phyloP scores from a whole-genome alignment of 2,329 filamentous ascomycete genomes.

The Xylaria sp. region DNA sequence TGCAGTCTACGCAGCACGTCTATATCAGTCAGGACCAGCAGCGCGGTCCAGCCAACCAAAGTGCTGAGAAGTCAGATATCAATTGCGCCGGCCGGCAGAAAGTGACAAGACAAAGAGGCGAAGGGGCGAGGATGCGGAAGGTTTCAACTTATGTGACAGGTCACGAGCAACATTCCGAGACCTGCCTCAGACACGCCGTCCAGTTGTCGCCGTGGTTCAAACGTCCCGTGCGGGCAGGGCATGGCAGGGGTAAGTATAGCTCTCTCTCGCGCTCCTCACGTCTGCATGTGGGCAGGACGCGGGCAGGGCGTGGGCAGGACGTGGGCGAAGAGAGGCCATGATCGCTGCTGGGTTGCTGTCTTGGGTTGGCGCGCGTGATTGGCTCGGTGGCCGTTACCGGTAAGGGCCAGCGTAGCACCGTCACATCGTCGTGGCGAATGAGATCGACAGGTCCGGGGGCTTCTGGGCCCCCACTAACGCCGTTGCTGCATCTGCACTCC shows the following conservation, averaged over 20 bases:
- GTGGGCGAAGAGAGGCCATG: background rate
- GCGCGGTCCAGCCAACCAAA: background rate
- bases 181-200: background rate
- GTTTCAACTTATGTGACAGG: constrained; percentile 2
- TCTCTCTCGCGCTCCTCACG: too few species aligned
- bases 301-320: background rate
- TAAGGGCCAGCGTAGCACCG: constrained; percentile 20
- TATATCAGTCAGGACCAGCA: background rate
- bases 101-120: too few species aligned
- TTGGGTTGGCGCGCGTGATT: background rate
- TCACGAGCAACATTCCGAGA: background rate
- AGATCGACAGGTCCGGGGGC: constrained; percentile 5
- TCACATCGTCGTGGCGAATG: constrained; percentile 21
- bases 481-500: constrained; percentile 12
- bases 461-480: constrained; percentile 8
- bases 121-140: background rate
- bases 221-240: background rate
- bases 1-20: too few species aligned
- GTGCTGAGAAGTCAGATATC: constrained; percentile 11
- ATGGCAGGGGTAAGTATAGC: background rate
- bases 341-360: constrained; percentile 18
- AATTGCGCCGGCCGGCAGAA: too few species aligned
- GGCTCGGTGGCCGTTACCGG: constrained; percentile 21
- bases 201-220: background rate
- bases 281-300: background rate